These are phyloP conservation scores for Fusarium sp. DNA, from an alignment of 2,329 filamentous ascomycete genomes.

Conservation along the genomic window DNA sequence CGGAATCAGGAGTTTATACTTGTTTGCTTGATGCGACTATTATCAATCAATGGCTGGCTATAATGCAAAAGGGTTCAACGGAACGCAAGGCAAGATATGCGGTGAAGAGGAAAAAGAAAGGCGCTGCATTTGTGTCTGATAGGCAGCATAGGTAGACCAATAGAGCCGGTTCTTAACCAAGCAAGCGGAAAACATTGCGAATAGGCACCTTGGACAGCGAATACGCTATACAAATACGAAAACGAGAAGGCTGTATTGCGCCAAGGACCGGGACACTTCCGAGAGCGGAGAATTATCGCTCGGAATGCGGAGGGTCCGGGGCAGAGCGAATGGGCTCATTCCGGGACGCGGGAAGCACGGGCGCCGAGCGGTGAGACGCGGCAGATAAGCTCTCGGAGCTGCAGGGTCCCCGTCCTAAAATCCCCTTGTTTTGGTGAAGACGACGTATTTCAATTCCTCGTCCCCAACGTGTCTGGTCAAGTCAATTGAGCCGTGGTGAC, in stretches of 20 bases:
- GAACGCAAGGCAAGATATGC: constrained; percentile 11
- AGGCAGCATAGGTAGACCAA: constrained; percentile 6
- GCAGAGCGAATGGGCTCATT: constrained; percentile 25
- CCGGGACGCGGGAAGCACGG: constrained; percentile 32
- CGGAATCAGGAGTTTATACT: constrained; percentile 30
- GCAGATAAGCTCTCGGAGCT: constrained; percentile 30
- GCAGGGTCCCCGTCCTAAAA: constrained; percentile 30
- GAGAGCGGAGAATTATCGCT: constrained; percentile 24
- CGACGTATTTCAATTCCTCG: constrained; percentile 1
- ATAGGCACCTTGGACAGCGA: constrained; percentile 2
- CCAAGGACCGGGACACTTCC: neutral
- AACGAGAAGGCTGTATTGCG: constrained; percentile 21
- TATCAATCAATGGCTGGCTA: constrained; percentile 16
- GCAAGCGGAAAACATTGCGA: neutral
- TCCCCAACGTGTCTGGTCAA: neutral
- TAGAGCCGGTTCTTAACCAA: constrained; percentile 18
- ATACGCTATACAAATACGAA: constrained; percentile 39
- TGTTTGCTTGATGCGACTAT: constrained; percentile 6
- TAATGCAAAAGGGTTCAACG: constrained; percentile 30
- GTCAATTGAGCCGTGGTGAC: constrained; percentile 22
- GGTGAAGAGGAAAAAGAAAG: constrained; percentile 23
- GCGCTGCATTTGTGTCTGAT: constrained; percentile 5
- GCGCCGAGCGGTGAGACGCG: constrained; percentile 43
- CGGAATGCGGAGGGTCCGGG: constrained; percentile 21
- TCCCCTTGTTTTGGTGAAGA: constrained; percentile 2